These are phyloP conservation scores for Calocera cornea DNA, from an alignment of 768 basidiomycete species.

Conservation along the genomic window DNA sequence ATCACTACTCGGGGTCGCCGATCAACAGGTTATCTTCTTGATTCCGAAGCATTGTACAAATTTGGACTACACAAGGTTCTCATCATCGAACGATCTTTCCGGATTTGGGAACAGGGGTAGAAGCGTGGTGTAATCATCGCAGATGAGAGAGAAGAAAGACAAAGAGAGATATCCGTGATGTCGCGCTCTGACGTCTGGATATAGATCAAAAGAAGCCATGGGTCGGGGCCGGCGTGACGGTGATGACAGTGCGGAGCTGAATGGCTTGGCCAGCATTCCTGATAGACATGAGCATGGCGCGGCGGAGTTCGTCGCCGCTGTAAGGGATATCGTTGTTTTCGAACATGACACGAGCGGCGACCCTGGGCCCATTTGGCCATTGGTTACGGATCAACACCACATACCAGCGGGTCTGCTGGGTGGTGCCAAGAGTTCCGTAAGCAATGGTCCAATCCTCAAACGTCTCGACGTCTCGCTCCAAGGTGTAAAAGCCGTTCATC, in stretches of 20 bases:
- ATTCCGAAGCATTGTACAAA: neutral
- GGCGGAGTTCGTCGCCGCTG: neutral
- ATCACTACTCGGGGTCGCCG: neutral
- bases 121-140: neutral
- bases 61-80: neutral
- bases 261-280: neutral
- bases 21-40: neutral
- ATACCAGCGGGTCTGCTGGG: neutral
- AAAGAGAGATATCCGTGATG: neutral
- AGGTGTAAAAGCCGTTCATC: neutral
- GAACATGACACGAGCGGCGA: neutral
- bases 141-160: neutral
- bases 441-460: neutral
- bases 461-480: neutral
- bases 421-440: neutral
- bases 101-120: neutral
- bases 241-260: neutral
- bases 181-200: neutral
- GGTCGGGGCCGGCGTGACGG: neutral
- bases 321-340: neutral
- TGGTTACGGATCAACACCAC: neutral
- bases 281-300: neutral
- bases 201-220: conserved; percentile 1
- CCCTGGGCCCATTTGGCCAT: neutral
- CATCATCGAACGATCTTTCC: neutral